Evolutionary conservation across 441 rosid species (phyloP).

Genomic region (Aquilaria agallochum): DNA sequence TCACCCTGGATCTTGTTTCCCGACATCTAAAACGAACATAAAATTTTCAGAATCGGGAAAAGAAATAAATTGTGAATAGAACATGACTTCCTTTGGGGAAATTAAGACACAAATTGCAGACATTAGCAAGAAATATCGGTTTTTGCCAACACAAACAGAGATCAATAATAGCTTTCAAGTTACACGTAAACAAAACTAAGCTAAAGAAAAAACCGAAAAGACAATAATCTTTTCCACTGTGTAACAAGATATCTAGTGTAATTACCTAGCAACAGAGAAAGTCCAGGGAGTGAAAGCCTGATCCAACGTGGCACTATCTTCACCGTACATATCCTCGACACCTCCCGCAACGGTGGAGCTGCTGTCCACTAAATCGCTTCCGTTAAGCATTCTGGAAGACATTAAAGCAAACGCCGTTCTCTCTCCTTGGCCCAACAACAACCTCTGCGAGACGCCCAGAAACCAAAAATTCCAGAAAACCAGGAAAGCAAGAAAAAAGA

Average conservation of each 20-base stretch:
- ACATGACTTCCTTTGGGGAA: too few relatives aligned
- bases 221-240: neutral
- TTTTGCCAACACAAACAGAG: too few relatives aligned
- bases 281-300: conserved; percentile 95
- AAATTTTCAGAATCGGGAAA: too few relatives aligned
- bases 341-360: conserved; percentile 46
- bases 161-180: too few relatives aligned
- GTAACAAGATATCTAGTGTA: neutral
- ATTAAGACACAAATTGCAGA: too few relatives aligned
- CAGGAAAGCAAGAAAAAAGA: conserved; percentile 2
- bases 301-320: conserved; percentile 79
- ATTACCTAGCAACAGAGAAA: conserved; percentile 79
- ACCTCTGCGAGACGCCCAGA: conserved; percentile 22
- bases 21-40: too few relatives aligned
- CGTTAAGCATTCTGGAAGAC: conserved; percentile 41
- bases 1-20: too few relatives aligned
- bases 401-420: conserved; percentile 28
- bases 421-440: conserved; percentile 23
- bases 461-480: conserved; percentile 9
- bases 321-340: conserved; percentile 66
- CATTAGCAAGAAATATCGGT: too few relatives aligned
- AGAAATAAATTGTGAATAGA: too few relatives aligned
- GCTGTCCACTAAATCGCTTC: conserved; percentile 38
- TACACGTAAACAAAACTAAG: neutral
- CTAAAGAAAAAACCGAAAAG: neutral